A percentile compares a stretch with the other conserved stretches of the same genome.
Conservation (phyloP, 2,329 filamentous ascomycete genomes). For the Sphaceloma murrayae region DNA sequence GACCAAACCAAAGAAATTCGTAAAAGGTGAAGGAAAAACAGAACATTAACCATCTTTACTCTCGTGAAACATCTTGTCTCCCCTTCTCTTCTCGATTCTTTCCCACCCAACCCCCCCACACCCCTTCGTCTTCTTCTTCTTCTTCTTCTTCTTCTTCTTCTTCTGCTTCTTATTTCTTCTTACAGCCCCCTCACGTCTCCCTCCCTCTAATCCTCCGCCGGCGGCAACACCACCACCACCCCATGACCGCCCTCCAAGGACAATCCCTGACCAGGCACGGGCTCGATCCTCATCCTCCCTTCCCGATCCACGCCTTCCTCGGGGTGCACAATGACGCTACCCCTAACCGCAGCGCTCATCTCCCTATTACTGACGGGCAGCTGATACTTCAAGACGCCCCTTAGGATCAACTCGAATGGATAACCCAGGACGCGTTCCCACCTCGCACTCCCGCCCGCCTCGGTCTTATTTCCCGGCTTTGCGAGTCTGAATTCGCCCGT, state of each 20-base stretch:
- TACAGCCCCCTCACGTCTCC: no score
- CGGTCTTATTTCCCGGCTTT: constrained; percentile 80
- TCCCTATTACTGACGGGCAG: constrained; percentile 49
- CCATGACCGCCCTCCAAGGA: no score
- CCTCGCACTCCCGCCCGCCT: constrained; percentile 66
- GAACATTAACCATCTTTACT: neutral
- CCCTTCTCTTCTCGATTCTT: neutral
- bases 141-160: no score
- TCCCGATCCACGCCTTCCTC: constrained; percentile 29
- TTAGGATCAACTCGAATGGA: constrained; percentile 85
- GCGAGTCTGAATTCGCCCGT: constrained; percentile 73
- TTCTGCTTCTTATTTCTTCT: no score
- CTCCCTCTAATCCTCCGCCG: no score
- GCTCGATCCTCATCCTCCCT: constrained; percentile 27
- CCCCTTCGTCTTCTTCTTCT: neutral
- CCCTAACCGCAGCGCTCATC: constrained; percentile 43
- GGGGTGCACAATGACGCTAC: constrained; percentile 33
- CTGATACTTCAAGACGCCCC: constrained; percentile 80
- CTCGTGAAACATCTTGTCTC: neutral
- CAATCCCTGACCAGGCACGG: constrained; percentile 24
- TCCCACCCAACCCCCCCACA: no score
- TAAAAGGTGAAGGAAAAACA: neutral
- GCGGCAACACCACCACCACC: no score
- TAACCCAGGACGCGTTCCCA: constrained; percentile 89
- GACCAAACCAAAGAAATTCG: neutral